Conservation (phyloP, 257 asterid species). For the Dorcoceras hygrometricum region DNA sequence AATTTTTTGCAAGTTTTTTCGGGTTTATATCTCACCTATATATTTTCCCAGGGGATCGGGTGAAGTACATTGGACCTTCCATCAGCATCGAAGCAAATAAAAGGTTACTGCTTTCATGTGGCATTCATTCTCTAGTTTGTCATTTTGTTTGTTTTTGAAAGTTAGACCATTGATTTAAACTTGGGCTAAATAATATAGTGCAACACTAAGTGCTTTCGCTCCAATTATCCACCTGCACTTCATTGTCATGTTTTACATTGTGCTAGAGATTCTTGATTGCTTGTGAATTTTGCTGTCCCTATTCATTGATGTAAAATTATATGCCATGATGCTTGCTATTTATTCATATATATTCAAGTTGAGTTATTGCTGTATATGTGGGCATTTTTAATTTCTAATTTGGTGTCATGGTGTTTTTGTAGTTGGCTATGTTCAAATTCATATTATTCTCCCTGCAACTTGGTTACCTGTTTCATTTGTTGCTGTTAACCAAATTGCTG, state of each 20-base stretch:
- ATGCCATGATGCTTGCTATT: slow-evolving; percentile 14
- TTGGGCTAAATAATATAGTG: neutral
- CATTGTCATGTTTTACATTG: neutral
- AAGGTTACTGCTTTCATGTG: slow-evolving; percentile 47
- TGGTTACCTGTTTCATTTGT: slow-evolving; percentile 16
- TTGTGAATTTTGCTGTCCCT: neutral
- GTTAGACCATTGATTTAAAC: neutral
- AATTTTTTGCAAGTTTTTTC: slow-evolving; percentile 19
- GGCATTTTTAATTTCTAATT: slow-evolving; percentile 6
- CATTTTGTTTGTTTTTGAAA: slow-evolving; percentile 5
- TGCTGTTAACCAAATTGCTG: neutral
- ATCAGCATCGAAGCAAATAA: slow-evolving; percentile 55
- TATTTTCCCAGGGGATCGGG: slow-evolving; percentile 78
- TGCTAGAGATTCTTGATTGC: slow-evolving; percentile 22
- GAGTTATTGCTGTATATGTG: slow-evolving; percentile 9
- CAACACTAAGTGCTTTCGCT: neutral
- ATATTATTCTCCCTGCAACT: neutral
- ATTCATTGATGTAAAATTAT: neutral
- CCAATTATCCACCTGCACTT: neutral
- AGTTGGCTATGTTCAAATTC: neutral
- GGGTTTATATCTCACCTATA: slow-evolving; percentile 21
- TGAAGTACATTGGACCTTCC: slow-evolving; percentile 80
- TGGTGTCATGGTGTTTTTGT: slow-evolving; percentile 7
- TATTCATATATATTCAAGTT: slow-evolving; percentile 8
- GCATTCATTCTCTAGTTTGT: slow-evolving; percentile 16